Percentiles rank a stretch among this genome's conserved stretches.
Conservation (phyloP, 768 basidiomycete genomes). For the Tulasnella sp. region DNA sequence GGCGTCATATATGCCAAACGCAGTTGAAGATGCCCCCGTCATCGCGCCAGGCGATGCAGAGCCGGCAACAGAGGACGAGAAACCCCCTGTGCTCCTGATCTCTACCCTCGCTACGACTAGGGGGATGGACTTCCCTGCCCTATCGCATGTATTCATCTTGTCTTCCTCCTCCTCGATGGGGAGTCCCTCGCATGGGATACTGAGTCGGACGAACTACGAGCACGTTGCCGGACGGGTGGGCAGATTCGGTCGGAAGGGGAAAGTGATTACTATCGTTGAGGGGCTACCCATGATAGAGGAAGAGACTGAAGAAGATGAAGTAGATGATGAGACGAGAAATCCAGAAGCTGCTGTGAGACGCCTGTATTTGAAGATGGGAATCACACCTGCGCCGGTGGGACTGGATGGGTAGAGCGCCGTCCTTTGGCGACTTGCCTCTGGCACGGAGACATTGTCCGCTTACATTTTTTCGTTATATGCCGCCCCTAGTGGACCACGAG, state of each 20-base stretch:
- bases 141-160: constrained; percentile 10
- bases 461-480: too few relatives aligned
- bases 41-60: neutral
- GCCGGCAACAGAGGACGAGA: neutral
- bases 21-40: neutral
- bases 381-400: neutral
- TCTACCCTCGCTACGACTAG: constrained; percentile 7
- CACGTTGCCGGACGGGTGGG: constrained; percentile 12
- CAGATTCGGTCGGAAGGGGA: constrained; percentile 5
- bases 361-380: constrained; percentile 1
- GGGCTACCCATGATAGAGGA: neutral
- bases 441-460: too few relatives aligned
- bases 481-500: too few relatives aligned
- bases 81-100: constrained; percentile 8
- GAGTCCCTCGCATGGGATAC: neutral
- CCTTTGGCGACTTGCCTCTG: too few relatives aligned
- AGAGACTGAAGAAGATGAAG: neutral
- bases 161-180: too few relatives aligned
- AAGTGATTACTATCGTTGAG: constrained; percentile 10
- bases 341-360: neutral
- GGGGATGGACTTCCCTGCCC: constrained; percentile 9
- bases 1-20: neutral
- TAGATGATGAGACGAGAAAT: neutral
- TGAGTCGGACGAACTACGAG: neutral
- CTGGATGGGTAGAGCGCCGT: constrained; percentile 1